Evolutionary conservation across 768 basidiomycete genomes (phyloP), one percentile per base, ranked within the genome.

Genomic region (Candolleomyces eurysporus): DNA sequence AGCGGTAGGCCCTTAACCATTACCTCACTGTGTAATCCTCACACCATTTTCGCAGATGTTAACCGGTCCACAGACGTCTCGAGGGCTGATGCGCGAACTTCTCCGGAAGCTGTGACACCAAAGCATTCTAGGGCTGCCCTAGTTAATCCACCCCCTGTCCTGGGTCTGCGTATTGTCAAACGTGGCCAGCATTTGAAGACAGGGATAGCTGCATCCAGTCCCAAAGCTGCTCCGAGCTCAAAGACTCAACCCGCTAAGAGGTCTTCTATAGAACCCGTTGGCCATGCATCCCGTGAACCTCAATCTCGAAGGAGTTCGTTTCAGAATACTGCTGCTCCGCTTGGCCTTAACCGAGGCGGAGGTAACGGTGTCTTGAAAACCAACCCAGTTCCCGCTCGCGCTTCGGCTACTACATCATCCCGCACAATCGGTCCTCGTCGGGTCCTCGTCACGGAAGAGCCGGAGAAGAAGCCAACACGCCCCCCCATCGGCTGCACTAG

Each of bases 131-230:
- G 45, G 9, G 14, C 42, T 9, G 14, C 48, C 3, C 58, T 49
- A 22, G 42, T 36, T 21, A 45, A 22, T 40, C 78, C 78, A 5
- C 72, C 71, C 45, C 73, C 76, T 1, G 71, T 82, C 22, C 77
- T 78, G 52, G 83, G 78, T 48, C 68, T 83, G 43, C 78, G 75
- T 36, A 81, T 84, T n/a, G 76, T 84, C 30, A 84, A 84, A 63
- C 73, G 81, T 50, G 64, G 67, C 19, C 71, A 69, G 56, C 43
- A 50, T 1, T 39, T 57, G 60, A 48, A 55, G 46, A 45, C 52
- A 30, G n/a, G 17, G 2, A 51, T 9, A 36, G 19, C 54, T 10
- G n/a, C 22, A 19, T 19, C 54, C 36, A 56, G 54, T 22, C 40
- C 54, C 5, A 43, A 10, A 26, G 19, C 21, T 8, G 54, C 36